These are phyloP conservation scores for Taxawa tesnikishii DNA, from an alignment of 2,329 filamentous ascomycete species.

Conservation along the genomic window DNA sequence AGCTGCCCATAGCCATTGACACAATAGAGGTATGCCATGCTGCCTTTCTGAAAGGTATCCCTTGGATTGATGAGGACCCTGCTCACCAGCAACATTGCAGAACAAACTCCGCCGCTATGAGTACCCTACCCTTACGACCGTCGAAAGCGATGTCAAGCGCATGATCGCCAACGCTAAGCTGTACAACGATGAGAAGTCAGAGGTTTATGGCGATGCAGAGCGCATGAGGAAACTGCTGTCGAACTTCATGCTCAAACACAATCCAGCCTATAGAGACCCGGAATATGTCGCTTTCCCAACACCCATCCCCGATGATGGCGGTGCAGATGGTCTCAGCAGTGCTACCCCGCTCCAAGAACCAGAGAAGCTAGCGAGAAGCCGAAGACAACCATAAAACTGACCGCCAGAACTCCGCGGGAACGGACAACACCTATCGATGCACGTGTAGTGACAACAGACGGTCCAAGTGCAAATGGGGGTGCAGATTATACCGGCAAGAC, in stretches of 20 bases:
- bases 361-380: constrained; percentile 12
- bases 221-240: constrained; percentile 74
- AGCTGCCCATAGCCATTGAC: constrained; percentile 66
- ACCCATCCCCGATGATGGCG: constrained; percentile 49
- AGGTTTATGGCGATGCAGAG: constrained; percentile 73
- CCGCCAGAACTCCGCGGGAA: constrained; percentile 3
- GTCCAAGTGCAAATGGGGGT: background rate
- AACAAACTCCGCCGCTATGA: constrained; percentile 55
- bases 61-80: background rate
- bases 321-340: constrained; percentile 18
- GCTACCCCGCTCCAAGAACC: background rate
- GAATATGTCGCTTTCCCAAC: constrained; percentile 62
- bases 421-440: constrained; percentile 7
- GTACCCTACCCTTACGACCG: constrained; percentile 57
- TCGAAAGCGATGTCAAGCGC: constrained; percentile 79
- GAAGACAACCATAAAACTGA: constrained; percentile 9
- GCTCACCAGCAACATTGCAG: too few relatives aligned
- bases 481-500: constrained; percentile 55
- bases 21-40: constrained; percentile 49
- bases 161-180: constrained; percentile 82
- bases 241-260: constrained; percentile 77
- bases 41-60: background rate
- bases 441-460: background rate
- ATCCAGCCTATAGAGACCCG: constrained; percentile 64
- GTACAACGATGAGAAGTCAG: constrained; percentile 61